phyloP scores from a whole-genome alignment of 2,329 filamentous ascomycete genomes.

The Xylaria multiplex region DNA sequence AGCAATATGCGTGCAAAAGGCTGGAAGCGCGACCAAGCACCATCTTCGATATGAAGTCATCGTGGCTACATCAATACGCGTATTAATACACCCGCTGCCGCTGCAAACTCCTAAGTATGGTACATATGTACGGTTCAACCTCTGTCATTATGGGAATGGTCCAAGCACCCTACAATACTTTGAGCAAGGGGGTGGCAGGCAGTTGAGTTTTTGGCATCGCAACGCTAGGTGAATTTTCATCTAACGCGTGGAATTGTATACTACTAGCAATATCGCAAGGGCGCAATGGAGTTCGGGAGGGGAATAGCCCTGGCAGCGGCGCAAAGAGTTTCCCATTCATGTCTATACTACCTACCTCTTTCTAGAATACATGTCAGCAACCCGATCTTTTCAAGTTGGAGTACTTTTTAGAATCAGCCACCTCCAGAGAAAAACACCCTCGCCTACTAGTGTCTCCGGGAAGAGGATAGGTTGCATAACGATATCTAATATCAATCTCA shows the following conservation, averaged over 20 bases:
- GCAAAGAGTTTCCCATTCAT: conserved; percentile 17
- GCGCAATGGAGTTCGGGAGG: conserved; percentile 29
- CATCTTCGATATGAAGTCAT: conserved; percentile 57
- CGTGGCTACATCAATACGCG: background rate
- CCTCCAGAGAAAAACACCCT: background rate
- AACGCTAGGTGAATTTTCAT: background rate
- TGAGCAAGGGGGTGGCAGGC: background rate
- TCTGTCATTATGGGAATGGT: background rate
- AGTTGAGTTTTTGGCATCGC: background rate
- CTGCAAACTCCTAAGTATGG: background rate
- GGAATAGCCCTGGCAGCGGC: conserved; percentile 19
- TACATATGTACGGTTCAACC: background rate
- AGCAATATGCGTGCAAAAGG: conserved; percentile 85
- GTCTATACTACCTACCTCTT: conserved; percentile 10
- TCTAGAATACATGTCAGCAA: conserved; percentile 9
- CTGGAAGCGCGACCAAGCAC: conserved; percentile 79
- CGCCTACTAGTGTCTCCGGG: background rate
- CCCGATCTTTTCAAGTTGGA: background rate
- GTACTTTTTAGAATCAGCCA: background rate
- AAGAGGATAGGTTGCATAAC: background rate
- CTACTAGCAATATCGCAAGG: conserved; percentile 13
- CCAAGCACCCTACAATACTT: background rate
- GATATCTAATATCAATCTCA: background rate
- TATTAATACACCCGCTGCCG: background rate
- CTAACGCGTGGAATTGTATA: conserved; percentile 17